Conservation (phyloP, 371 early-diverging fungal species). For the Mucor sp. region DNA sequence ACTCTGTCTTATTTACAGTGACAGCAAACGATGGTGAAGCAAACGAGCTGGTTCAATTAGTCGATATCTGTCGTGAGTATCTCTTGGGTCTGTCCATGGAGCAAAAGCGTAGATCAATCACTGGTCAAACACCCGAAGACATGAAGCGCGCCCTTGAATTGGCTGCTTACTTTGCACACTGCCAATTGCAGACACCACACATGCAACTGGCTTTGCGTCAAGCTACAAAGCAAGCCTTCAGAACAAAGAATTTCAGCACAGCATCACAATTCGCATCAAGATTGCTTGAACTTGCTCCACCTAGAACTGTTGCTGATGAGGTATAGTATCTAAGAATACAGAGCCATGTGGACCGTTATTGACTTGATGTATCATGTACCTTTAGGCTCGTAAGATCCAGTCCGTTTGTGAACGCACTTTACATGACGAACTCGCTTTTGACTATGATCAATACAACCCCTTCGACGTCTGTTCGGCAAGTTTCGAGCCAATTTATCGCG, state of each 20-base stretch:
- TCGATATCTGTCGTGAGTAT: constrained; percentile 89
- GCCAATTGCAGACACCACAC: constrained; percentile 87
- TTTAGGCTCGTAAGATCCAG: constrained; percentile 82
- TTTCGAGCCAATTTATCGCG: constrained; percentile 86
- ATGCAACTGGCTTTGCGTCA: constrained; percentile 79
- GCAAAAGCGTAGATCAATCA: constrained; percentile 66
- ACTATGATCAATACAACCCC: constrained; percentile 93
- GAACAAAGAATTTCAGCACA: constrained; percentile 78
- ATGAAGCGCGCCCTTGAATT: constrained; percentile 82
- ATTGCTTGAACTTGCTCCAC: constrained; percentile 85
- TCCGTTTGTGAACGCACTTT: constrained; percentile 53
- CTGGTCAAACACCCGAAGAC: constrained; percentile 48
- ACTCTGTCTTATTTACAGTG: constrained; percentile 71
- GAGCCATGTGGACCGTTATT: background rate
- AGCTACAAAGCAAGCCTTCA: constrained; percentile 83
- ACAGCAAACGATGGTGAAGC: constrained; percentile 60
- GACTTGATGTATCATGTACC: background rate
- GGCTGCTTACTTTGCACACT: constrained; percentile 94
- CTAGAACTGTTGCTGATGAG: constrained; percentile 73
- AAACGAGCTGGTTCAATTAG: constrained; percentile 76
- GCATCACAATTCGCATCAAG: constrained; percentile 86
- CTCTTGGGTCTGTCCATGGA: constrained; percentile 86
- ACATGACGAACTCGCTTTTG: constrained; percentile 78
- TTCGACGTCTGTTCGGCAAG: constrained; percentile 83
- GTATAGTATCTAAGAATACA: constrained; percentile 32